Conservation (phyloP, 306 rosid genomes). For the Cicer pinnatifidum region DNA sequence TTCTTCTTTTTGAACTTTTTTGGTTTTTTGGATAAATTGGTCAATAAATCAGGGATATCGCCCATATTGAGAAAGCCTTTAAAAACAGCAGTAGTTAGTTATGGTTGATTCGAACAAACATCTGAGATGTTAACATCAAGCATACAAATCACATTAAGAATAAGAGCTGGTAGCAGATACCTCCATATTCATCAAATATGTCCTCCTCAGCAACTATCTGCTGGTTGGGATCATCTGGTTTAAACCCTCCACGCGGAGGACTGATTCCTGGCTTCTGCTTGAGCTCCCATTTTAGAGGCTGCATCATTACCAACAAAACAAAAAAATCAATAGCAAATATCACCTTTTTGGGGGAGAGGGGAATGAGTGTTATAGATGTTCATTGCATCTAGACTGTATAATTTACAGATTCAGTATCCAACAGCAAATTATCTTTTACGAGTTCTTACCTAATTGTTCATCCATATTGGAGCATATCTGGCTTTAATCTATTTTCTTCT, state of each 20-base stretch:
- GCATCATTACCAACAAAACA: slow-evolving; percentile 50
- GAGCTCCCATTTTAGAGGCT: slow-evolving; percentile 98
- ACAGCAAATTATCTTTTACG: not conserved
- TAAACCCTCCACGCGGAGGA: slow-evolving; percentile 99
- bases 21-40: slow-evolving; percentile 72
- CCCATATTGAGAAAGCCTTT: slow-evolving; percentile 81
- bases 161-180: slow-evolving; percentile 49
- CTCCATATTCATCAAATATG: slow-evolving; percentile 98
- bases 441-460: not conserved
- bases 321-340: slow-evolving; percentile 25
- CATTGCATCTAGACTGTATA: slow-evolving; percentile 26
- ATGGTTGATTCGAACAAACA: slow-evolving; percentile 30
- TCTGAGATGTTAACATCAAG: not conserved
- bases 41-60: slow-evolving; percentile 69
- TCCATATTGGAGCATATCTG: slow-evolving; percentile 1
- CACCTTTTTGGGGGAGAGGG: not conserved
- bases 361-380: slow-evolving; percentile 4
- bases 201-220: slow-evolving; percentile 96
- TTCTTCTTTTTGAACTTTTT: slow-evolving; percentile 66
- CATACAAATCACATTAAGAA: slow-evolving; percentile 17
- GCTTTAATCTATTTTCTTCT: not conserved
- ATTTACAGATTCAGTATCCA: slow-evolving; percentile 15
- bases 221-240: slow-evolving; percentile 91
- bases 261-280: slow-evolving; percentile 99
- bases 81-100: slow-evolving; percentile 32